Evolutionary conservation across 2,329 filamentous ascomycete species (phyloP).

Genomic region (Xylaria sp.): DNA sequence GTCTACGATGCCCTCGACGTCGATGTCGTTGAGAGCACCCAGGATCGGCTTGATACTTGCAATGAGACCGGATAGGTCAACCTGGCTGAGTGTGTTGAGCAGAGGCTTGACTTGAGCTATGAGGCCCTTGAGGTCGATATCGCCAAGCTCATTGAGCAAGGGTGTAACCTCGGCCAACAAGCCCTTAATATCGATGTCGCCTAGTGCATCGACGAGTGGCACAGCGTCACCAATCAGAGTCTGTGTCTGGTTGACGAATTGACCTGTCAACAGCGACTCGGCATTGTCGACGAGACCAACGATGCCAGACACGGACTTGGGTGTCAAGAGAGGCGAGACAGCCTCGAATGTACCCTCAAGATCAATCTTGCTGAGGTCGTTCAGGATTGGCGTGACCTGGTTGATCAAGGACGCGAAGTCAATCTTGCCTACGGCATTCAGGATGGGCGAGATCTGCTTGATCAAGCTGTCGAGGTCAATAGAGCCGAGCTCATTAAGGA

Average conservation of each 20-base stretch:
- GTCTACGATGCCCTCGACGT: slow-evolving; percentile 51
- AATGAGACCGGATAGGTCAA: slow-evolving; percentile 31
- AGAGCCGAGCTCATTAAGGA: slow-evolving; percentile 47
- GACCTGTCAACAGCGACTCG: slow-evolving; percentile 51
- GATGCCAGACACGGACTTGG: slow-evolving; percentile 50
- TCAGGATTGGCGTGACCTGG: slow-evolving; percentile 48
- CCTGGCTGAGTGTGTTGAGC: slow-evolving; percentile 40
- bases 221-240: slow-evolving; percentile 51
- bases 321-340: slow-evolving; percentile 51
- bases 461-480: slow-evolving; percentile 51
- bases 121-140: slow-evolving; percentile 51
- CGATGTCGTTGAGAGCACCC: slow-evolving; percentile 52
- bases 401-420: slow-evolving; percentile 47
- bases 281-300: slow-evolving; percentile 53
- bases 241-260: slow-evolving; percentile 56
- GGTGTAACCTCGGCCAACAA: slow-evolving; percentile 46
- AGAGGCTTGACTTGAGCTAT: slow-evolving; percentile 51
- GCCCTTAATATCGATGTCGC: slow-evolving; percentile 40
- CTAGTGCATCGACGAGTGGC: slow-evolving; percentile 51
- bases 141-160: slow-evolving; percentile 39
- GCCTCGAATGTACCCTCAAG: slow-evolving; percentile 49
- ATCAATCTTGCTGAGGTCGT: slow-evolving; percentile 48
- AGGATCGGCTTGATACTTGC: slow-evolving; percentile 51
- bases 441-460: slow-evolving; percentile 50
- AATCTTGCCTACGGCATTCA: slow-evolving; percentile 48